Percentiles rank a stretch among this genome's conserved stretches.
phyloP scores from a whole-genome alignment of 306 rosid genomes.

The Vachellia pachyceras region DNA sequence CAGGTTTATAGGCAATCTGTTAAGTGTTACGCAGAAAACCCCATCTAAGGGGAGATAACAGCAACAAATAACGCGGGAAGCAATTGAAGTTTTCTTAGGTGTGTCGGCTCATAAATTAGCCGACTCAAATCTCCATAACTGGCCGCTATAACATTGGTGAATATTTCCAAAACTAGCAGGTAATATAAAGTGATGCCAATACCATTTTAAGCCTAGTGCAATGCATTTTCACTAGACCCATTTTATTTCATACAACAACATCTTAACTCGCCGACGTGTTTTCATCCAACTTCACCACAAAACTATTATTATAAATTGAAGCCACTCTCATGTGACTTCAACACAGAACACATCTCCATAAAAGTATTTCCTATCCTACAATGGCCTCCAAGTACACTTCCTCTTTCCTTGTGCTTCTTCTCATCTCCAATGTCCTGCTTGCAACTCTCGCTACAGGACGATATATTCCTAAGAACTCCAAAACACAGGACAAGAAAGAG shows the following conservation, averaged over 20 bases:
- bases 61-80: background rate
- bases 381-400: slow-evolving; percentile 40
- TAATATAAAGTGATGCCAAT: slow-evolving; percentile 24
- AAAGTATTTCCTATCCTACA: background rate
- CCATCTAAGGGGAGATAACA: background rate
- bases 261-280: slow-evolving; percentile 65
- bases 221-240: slow-evolving; percentile 31
- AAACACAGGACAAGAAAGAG: slow-evolving; percentile 55
- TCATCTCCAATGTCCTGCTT: slow-evolving; percentile 43
- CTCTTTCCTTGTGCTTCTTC: slow-evolving; percentile 40
- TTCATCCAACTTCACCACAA: slow-evolving; percentile 45
- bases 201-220: background rate
- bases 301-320: slow-evolving; percentile 43
- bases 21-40: background rate
- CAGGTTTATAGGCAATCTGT: background rate
- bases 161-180: slow-evolving; percentile 39
- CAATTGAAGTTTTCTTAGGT: background rate
- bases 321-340: slow-evolving; percentile 36
- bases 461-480: slow-evolving; percentile 18
- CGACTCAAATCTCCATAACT: slow-evolving; percentile 35
- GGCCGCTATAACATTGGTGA: slow-evolving; percentile 43
- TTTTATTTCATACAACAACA: background rate
- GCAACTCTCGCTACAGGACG: slow-evolving; percentile 53
- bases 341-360: slow-evolving; percentile 42
- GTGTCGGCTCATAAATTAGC: slow-evolving; percentile 48